Conservation (phyloP, 2,329 filamentous ascomycete species). For the Colletotrichum euphorbiae region DNA sequence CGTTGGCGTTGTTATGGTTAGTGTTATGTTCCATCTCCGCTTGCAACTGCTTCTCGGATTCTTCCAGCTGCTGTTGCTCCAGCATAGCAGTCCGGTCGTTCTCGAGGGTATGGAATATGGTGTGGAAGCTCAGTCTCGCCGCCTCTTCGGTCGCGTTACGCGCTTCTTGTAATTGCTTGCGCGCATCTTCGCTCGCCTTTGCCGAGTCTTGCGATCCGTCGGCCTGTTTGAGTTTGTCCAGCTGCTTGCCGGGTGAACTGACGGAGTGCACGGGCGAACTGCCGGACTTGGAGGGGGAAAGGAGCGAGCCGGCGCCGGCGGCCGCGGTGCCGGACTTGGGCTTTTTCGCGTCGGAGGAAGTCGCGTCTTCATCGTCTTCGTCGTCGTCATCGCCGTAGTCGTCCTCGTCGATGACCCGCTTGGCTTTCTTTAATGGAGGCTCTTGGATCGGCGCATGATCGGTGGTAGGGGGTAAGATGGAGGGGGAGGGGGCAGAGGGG, state of each 20-base stretch:
- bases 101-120: conserved; percentile 93
- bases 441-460: conserved; percentile 70
- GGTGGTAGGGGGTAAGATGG: conserved; percentile 65
- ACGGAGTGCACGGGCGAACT: conserved; percentile 74
- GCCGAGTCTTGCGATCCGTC: conserved; percentile 63
- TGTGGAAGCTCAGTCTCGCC: conserved; percentile 90
- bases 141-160: conserved; percentile 91
- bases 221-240: conserved; percentile 64
- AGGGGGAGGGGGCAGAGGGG: conserved; percentile 52
- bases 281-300: conserved; percentile 77
- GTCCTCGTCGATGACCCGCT: conserved; percentile 83
- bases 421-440: conserved; percentile 78
- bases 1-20: conserved; percentile 61
- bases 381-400: conserved; percentile 90
- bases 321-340: conserved; percentile 63
- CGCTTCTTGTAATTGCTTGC: conserved; percentile 92
- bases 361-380: conserved; percentile 76
- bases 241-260: conserved; percentile 67
- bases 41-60: conserved; percentile 95
- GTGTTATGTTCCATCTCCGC: conserved; percentile 86
- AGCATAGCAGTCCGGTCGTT: conserved; percentile 97
- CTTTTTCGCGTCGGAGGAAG: conserved; percentile 66
- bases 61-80: conserved; percentile 95
- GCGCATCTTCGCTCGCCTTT: conserved; percentile 86
- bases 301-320: conserved; percentile 67